Evolutionary conservation across 2,329 filamentous ascomycete species (phyloP).

Genomic region (Phaeophleospora eucalypticola): DNA sequence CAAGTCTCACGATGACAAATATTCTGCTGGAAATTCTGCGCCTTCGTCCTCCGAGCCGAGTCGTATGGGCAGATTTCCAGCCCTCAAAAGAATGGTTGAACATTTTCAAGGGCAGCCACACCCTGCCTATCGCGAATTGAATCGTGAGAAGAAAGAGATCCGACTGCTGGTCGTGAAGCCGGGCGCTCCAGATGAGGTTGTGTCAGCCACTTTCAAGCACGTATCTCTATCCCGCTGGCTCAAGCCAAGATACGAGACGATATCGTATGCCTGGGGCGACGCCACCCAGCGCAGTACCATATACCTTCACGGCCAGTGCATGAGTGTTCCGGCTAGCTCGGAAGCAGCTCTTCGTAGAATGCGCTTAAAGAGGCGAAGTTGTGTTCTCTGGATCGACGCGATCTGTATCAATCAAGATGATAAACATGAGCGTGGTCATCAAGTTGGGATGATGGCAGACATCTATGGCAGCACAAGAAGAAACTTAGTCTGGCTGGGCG

Average conservation of each 20-base stretch:
- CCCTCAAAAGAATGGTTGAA: too few species aligned
- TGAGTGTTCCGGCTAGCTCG: constrained; percentile 2
- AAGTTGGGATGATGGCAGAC: constrained; percentile 15
- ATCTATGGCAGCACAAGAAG: constrained; percentile 10
- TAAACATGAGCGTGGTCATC: constrained; percentile 9
- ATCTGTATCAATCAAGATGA: constrained; percentile 17
- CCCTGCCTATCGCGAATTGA: background rate
- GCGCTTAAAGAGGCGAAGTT: background rate
- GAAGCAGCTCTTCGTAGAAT: constrained; percentile 4
- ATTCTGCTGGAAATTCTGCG: too few species aligned
- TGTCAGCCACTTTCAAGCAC: background rate
- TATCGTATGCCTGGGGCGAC: constrained; percentile 14
- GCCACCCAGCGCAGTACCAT: background rate
- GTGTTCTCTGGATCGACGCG: constrained; percentile 18
- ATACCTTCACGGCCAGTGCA: background rate
- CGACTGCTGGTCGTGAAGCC: background rate
- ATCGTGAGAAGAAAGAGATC: background rate
- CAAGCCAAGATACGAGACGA: constrained; percentile 9
- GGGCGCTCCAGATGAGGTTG: background rate
- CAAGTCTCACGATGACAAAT: too few species aligned
- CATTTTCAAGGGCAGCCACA: too few species aligned
- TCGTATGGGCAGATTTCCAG: too few species aligned
- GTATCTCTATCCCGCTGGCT: background rate
- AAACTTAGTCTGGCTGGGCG: constrained; percentile 12
- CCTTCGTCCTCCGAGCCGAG: too few species aligned